phyloP scores from a whole-genome alignment of 2,329 filamentous ascomycete species.

The Ilyonectria mors-panacis region DNA sequence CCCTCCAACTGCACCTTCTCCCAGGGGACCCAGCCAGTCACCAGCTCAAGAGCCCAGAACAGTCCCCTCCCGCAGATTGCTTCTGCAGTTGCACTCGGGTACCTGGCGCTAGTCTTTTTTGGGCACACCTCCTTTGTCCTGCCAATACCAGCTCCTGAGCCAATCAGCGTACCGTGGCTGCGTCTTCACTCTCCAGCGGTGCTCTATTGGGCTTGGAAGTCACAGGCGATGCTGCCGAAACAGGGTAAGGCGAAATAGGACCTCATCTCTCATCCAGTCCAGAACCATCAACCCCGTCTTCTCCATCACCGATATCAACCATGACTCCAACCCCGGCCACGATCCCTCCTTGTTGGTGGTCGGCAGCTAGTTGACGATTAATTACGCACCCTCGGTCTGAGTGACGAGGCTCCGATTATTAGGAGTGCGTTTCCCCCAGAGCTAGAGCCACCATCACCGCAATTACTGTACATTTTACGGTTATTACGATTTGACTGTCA shows the following conservation, averaged over 20 bases:
- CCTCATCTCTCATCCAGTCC: conserved; percentile 23
- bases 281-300: conserved; percentile 1
- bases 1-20: not conserved
- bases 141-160: conserved; percentile 29
- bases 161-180: conserved; percentile 25
- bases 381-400: conserved; percentile 1
- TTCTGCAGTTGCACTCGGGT: conserved; percentile 36
- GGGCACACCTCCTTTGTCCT: conserved; percentile 31
- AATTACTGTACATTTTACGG: conserved; percentile 1
- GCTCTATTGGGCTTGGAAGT: not conserved
- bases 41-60: not conserved
- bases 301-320: conserved; percentile 17
- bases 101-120: conserved; percentile 39
- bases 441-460: conserved; percentile 1
- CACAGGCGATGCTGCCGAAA: conserved; percentile 21
- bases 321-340: conserved; percentile 5
- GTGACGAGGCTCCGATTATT: conserved; percentile 12
- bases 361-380: conserved; percentile 5
- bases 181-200: not conserved
- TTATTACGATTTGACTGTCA: conserved; percentile 13
- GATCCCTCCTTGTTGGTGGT: conserved; percentile 7
- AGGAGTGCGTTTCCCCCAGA: conserved; percentile 12
- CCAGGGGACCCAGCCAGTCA: conserved; percentile 33
- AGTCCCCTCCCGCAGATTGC: conserved; percentile 27
- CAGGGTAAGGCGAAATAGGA: conserved; percentile 24